A percentile compares a stretch with the other conserved stretches of the same genome.
Evolutionary conservation across 1,139 yeast species (phyloP).

Genomic region (Geotrichum macrosporum): DNA sequence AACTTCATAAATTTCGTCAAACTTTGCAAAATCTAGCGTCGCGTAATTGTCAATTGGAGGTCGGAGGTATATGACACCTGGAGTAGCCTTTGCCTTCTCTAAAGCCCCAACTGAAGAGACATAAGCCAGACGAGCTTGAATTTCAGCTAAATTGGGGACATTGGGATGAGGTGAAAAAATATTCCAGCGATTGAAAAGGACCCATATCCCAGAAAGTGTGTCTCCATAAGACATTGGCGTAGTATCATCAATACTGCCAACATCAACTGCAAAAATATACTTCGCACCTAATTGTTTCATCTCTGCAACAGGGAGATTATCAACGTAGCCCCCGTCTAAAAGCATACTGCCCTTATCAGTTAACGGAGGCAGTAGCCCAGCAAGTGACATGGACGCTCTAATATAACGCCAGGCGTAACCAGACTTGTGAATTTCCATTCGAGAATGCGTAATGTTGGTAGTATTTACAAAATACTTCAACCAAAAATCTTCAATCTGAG

Average conservation of each 20-base stretch:
- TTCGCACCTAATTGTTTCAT: slow-evolving; percentile 84
- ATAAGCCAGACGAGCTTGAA: slow-evolving; percentile 87
- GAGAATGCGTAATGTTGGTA: slow-evolving; percentile 91
- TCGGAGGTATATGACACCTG: slow-evolving; percentile 83
- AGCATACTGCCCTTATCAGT: slow-evolving; percentile 85
- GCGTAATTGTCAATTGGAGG: slow-evolving; percentile 94
- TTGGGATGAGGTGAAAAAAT: slow-evolving; percentile 73
- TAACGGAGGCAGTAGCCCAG: slow-evolving; percentile 84
- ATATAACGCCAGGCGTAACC: slow-evolving; percentile 96
- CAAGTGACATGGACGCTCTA: slow-evolving; percentile 94
- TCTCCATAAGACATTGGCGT: slow-evolving; percentile 92
- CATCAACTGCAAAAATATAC: slow-evolving; percentile 91
- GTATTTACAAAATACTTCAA: slow-evolving; percentile 81
- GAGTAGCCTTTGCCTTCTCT: slow-evolving; percentile 76
- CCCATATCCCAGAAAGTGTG: slow-evolving; percentile 68
- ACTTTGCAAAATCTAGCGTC: slow-evolving; percentile 86
- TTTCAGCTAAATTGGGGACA: slow-evolving; percentile 92
- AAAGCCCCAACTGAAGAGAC: slow-evolving; percentile 93
- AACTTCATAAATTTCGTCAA: slow-evolving; percentile 80
- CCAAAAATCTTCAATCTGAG: slow-evolving; percentile 96
- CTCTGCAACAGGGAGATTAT: slow-evolving; percentile 85
- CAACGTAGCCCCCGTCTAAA: slow-evolving; percentile 93
- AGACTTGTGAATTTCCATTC: slow-evolving; percentile 87
- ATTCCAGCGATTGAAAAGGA: slow-evolving; percentile 64
- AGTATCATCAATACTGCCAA: slow-evolving; percentile 89